Evolutionary conservation across 192 early-diverging fungal genomes (phyloP).

Genomic region (Backusella australiensis): DNA sequence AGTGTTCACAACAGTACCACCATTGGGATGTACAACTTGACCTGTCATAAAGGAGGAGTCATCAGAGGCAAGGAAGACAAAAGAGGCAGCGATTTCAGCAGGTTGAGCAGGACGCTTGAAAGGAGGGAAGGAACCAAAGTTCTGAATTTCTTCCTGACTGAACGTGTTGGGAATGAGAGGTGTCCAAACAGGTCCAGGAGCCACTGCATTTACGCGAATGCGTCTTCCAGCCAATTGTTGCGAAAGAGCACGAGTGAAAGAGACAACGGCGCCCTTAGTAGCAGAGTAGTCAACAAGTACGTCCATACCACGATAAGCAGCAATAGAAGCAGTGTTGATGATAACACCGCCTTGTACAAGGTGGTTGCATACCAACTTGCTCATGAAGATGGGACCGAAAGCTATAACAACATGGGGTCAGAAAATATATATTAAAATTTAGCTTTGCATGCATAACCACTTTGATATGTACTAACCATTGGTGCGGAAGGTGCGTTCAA

Average conservation of each 20-base stretch:
- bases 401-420: constrained; percentile 13
- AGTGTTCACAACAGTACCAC: constrained; percentile 36
- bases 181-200: constrained; percentile 56
- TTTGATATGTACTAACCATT: constrained; percentile 20
- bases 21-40: constrained; percentile 45
- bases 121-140: constrained; percentile 44
- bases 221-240: constrained; percentile 41
- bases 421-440: neutral
- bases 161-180: constrained; percentile 46
- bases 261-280: constrained; percentile 54
- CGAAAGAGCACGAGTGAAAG: constrained; percentile 51
- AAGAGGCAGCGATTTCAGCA: constrained; percentile 43
- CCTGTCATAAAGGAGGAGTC: constrained; percentile 47
- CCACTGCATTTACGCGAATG: constrained; percentile 55
- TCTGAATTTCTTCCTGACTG: constrained; percentile 41
- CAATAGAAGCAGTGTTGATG: constrained; percentile 54
- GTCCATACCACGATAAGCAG: constrained; percentile 49
- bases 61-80: constrained; percentile 48
- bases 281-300: constrained; percentile 49
- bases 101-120: constrained; percentile 51
- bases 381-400: constrained; percentile 47
- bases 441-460: neutral
- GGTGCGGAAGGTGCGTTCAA: constrained; percentile 50
- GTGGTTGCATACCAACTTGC: constrained; percentile 46
- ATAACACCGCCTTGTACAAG: constrained; percentile 39